These are phyloP conservation scores for Buxus sempervirens DNA, from an alignment of 164 flowering plant genomes.

Conservation along the genomic window DNA sequence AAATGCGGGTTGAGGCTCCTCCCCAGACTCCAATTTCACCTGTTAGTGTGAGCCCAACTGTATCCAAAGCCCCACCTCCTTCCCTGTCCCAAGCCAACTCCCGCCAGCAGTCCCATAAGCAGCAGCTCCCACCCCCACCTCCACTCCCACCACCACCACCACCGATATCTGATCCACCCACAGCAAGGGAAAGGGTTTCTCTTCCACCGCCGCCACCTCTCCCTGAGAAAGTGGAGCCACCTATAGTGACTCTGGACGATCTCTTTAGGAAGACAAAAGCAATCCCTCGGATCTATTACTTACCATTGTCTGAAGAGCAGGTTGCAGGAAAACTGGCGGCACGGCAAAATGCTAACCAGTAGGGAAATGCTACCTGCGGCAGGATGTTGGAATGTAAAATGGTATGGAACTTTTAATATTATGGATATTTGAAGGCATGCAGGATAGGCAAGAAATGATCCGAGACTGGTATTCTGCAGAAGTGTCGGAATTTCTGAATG, in stretches of 20 bases:
- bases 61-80: conserved; percentile 14
- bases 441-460: too few relatives aligned
- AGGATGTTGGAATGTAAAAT: neutral
- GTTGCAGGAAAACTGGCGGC: conserved; percentile 58
- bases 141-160: conserved; percentile 48
- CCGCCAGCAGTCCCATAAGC: conserved; percentile 39
- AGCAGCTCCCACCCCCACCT: conserved; percentile 54
- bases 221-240: conserved; percentile 58
- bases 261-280: conserved; percentile 77
- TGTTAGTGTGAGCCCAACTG: conserved; percentile 16
- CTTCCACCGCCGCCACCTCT: conserved; percentile 65
- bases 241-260: conserved; percentile 77
- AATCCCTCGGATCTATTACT: conserved; percentile 77
- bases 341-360: conserved; percentile 36
- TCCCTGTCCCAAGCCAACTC: conserved; percentile 42
- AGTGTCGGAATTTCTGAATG: too few relatives aligned
- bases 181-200: conserved; percentile 40
- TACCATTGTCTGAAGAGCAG: conserved; percentile 82
- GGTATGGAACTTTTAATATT: neutral
- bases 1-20: conserved; percentile 46
- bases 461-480: too few relatives aligned
- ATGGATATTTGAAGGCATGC: too few relatives aligned
- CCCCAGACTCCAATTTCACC: conserved; percentile 37
- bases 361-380: conserved; percentile 17
- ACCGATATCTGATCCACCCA: conserved; percentile 39